Evolutionary conservation across 352 stramenopile genomes (phyloP).

Genomic region (Globisporangium carolinianum): DNA sequence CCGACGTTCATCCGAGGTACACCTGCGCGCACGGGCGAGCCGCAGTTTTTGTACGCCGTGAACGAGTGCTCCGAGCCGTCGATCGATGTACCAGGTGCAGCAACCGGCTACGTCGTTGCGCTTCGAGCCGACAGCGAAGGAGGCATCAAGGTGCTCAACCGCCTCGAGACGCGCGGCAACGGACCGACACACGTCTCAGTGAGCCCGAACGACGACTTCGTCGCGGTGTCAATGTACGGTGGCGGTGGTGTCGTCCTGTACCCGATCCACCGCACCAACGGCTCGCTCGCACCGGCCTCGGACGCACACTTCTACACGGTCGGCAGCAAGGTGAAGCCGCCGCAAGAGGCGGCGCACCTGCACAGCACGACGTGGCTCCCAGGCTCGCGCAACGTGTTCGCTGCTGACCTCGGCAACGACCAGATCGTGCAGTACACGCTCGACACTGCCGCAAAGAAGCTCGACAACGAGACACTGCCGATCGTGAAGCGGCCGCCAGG

Average conservation of each 20-base stretch:
- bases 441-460: constrained; percentile 25
- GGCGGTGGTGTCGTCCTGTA: constrained; percentile 53
- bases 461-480: constrained; percentile 15
- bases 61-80: constrained; percentile 44
- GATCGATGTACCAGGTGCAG: constrained; percentile 13
- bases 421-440: constrained; percentile 46
- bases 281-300: constrained; percentile 24
- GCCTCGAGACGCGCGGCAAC: constrained; percentile 35
- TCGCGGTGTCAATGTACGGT: constrained; percentile 58
- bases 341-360: constrained; percentile 43
- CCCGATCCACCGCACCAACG: constrained; percentile 29
- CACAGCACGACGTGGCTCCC: constrained; percentile 63
- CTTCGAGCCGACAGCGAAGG: constrained; percentile 27
- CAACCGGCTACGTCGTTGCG: constrained; percentile 47
- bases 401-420: constrained; percentile 58
- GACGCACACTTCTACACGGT: constrained; percentile 34
- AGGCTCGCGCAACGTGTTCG: constrained; percentile 31
- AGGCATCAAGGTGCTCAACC: constrained; percentile 41
- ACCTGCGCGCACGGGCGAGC: not conserved
- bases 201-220: constrained; percentile 38
- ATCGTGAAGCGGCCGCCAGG: constrained; percentile 20
- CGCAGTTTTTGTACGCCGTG: constrained; percentile 37
- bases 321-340: constrained; percentile 27
- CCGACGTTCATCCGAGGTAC: constrained; percentile 27
- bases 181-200: constrained; percentile 42